These are phyloP conservation scores for Trichopus zeylanicus DNA, from an alignment of 116 monocot genomes.

Conservation along the genomic window DNA sequence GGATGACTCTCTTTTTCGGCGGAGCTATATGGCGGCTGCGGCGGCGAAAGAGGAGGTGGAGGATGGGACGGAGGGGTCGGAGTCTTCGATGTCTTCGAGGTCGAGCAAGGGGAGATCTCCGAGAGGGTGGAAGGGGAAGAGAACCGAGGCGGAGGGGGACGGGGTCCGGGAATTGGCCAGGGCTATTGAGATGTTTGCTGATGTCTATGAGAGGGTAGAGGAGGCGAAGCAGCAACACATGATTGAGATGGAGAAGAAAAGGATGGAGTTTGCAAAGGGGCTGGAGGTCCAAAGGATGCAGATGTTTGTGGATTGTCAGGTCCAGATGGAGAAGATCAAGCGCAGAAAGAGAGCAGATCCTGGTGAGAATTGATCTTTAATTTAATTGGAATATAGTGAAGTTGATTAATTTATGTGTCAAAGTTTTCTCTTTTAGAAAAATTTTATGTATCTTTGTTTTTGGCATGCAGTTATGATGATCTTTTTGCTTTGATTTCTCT, in stretches of 20 bases:
- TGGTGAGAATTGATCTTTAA: constrained; percentile 10
- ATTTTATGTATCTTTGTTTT: neutral
- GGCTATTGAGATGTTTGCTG: constrained; percentile 19
- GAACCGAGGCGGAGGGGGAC: constrained; percentile 7
- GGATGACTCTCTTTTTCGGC: constrained; percentile 11
- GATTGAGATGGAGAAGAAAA: constrained; percentile 36
- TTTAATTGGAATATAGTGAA: neutral
- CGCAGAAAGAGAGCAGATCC: neutral
- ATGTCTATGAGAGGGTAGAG: constrained; percentile 41
- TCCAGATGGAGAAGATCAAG: constrained; percentile 31
- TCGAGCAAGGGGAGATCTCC: constrained; percentile 6
- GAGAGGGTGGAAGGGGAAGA: constrained; percentile 9
- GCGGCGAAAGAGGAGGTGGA: constrained; percentile 9
- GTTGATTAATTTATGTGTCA: neutral
- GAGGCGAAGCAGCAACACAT: constrained; percentile 28
- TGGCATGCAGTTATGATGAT: neutral
- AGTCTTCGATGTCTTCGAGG: constrained; percentile 10
- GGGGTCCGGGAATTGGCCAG: constrained; percentile 26
- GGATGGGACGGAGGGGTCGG: neutral
- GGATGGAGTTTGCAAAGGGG: constrained; percentile 39
- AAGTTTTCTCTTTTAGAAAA: neutral
- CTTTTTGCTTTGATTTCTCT: neutral
- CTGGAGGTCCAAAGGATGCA: constrained; percentile 45
- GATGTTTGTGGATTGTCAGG: constrained; percentile 34
- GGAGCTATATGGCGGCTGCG: constrained; percentile 12